These are phyloP conservation scores for Cyberlindnera samutprakarnensis DNA, from an alignment of 805 yeast genomes.

Conservation along the genomic window DNA sequence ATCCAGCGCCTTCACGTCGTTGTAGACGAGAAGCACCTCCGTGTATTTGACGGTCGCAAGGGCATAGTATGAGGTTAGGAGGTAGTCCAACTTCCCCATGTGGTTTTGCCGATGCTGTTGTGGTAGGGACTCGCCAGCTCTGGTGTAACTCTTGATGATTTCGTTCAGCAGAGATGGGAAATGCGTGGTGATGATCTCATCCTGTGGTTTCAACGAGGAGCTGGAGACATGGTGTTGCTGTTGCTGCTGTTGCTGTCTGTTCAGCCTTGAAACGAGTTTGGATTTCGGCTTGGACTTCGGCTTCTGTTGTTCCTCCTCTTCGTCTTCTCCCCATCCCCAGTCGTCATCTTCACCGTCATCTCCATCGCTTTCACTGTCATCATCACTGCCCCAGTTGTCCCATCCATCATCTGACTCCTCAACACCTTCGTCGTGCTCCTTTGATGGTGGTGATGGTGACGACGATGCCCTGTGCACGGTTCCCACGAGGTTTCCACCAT, in stretches of 20 bases:
- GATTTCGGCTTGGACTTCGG: constrained; percentile 5
- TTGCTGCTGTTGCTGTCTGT: constrained; percentile 7
- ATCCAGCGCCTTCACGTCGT: constrained; percentile 13
- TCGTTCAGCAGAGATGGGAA: constrained; percentile 10
- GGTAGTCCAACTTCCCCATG: constrained; percentile 11
- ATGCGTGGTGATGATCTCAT: background rate
- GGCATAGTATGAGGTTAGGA: constrained; percentile 13
- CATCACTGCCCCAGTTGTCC: constrained; percentile 20
- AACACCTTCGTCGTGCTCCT: background rate
- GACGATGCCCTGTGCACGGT: background rate
- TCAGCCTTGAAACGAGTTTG: constrained; percentile 15
- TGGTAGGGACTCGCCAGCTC: constrained; percentile 7
- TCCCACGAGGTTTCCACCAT: background rate
- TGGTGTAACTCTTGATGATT: constrained; percentile 13
- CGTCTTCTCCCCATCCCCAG: constrained; percentile 1
- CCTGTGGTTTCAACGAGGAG: background rate
- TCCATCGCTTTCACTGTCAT: constrained; percentile 4
- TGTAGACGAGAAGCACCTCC: constrained; percentile 11
- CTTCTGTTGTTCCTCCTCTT: constrained; percentile 2
- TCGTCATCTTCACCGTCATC: constrained; percentile 2
- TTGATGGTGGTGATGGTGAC: background rate
- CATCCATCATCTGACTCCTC: constrained; percentile 13
- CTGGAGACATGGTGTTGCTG: background rate
- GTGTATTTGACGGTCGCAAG: constrained; percentile 11
- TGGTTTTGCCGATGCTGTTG: constrained; percentile 8